These are phyloP conservation scores for Coffea humblotiana DNA, from an alignment of 305 asterid genomes.

Conservation along the genomic window DNA sequence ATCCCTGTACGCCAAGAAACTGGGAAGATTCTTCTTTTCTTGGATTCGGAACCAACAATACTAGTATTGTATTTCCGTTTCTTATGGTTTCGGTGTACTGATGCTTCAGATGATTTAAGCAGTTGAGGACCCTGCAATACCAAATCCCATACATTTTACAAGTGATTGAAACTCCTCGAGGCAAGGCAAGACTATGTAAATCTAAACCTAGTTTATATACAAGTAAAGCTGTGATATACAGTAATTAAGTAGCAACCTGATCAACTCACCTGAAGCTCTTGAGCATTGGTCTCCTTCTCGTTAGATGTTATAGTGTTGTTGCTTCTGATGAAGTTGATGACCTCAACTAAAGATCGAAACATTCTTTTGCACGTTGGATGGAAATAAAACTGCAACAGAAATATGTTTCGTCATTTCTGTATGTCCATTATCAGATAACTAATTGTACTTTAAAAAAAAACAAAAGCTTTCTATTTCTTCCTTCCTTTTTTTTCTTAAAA, in stretches of 20 bases:
- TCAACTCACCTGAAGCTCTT: background rate
- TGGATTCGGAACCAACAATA: background rate
- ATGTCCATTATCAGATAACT: background rate
- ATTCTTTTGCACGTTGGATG: background rate
- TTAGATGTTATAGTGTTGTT: background rate
- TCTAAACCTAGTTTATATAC: background rate
- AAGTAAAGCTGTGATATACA: no score
- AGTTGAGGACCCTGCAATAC: background rate
- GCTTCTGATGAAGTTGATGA: background rate
- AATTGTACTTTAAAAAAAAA: background rate
- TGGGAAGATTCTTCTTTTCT: background rate
- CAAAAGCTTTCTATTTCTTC: no score
- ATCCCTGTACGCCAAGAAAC: background rate
- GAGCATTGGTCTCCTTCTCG: background rate
- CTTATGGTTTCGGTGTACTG: background rate
- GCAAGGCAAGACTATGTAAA: no score
- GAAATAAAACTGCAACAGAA: constrained; percentile 5
- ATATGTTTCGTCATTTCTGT: background rate
- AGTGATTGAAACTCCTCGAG: no score
- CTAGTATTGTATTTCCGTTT: background rate
- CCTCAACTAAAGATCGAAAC: background rate
- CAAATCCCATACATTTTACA: background rate
- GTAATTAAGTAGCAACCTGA: background rate
- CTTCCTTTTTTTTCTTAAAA: no score
- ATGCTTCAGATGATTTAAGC: background rate